Evolutionary conservation across 2,329 filamentous ascomycete species (phyloP), one percentile per base, ranked within the genome.

Genomic region (Venturiaceae sp.): DNA sequence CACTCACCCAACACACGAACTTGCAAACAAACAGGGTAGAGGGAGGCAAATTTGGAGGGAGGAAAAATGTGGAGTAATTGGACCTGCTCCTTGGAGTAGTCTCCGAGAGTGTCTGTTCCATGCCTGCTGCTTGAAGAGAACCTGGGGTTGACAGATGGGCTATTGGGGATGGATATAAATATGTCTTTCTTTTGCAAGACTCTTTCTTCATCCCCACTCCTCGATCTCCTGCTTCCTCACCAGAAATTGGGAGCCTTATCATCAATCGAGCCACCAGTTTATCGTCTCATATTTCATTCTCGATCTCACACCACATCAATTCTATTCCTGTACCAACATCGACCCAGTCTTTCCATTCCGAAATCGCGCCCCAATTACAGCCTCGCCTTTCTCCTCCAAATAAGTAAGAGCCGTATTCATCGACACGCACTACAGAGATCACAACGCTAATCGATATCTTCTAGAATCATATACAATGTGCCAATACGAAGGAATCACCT

Each of bases 401-500:
- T n/a, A n/a, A n/a, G n/a, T n/a, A n/a, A n/a, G n/a, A n/a, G n/a
- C n/a, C n/a, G n/a, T n/a, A n/a, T n/a, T n/a, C n/a, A n/a, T n/a
- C n/a, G n/a, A n/a, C n/a, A n/a, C n/a, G n/a, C n/a, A n/a, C n/a
- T n/a, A n/a, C 36, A 39, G 6, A 21, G 19, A 9, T 16, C 39
- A 5, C 39, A 44, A 23, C 5, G 16, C 3, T 7, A 5, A 44
- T 44, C 16, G 13, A 7, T 6, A 39, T 8, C 37, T 6, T 39
- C 5, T 3, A 2, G 7, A n/a, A 14, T n/a, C 14, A 5, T 8
- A 39, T 3, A 26, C 7, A 14, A 88, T 89, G 86, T 89, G 85
- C 64, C 82, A 86, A 67, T 90, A 76, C 70, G 86, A 91, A 68
- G 82, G 85, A 62, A 86, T 87, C 64, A 69, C 82, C 60, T 90